Evolutionary conservation across 768 basidiomycete genomes (phyloP), one percentile per base, ranked within the genome.

Genomic region (Hemileccinum impolitum): DNA sequence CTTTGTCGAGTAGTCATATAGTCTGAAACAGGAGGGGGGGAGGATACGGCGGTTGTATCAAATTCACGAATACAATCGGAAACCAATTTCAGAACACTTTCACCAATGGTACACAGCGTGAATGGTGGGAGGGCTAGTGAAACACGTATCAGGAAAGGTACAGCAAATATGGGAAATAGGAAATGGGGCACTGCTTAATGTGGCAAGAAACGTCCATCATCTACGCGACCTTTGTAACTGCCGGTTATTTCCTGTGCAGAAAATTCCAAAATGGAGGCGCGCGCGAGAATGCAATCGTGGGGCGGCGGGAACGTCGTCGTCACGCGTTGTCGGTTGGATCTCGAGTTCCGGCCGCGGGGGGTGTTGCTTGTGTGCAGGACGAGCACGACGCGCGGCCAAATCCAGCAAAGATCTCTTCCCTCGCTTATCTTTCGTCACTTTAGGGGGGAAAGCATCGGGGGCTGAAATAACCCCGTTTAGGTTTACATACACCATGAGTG

Each of bases 191-290:
- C 47, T 14, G 52, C 48, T 13, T 25, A 26, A 19, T 32, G 15
- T 37, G 25, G 35, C 30, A 39, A 38, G 14, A 26, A 25, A 13
- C n/a, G 7, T 14, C 4, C 2, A 14, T 63, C 35, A 61, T 31
- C 54, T 47, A 21, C 47, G 44, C 32, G 28, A 39, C 30, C 31
- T 53, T 48, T 55, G 55, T 43, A 52, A 47, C 11, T 45, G 43
- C 21, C 49, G 51, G 23, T 50, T 64, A 39, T 62, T 72, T 52
- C 63, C 59, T 37, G 68, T 70, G 48, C 72, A 71, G 46, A 72
- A 70, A 47, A 71, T 72, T 40, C 71, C 70, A 39, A 71, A 71
- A 39, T 62, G 56, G 39, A 58, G 59, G 30, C 59, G 59, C 11
- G 44, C 40, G 37, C 53, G 61, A 28, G 57, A 26, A 6, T 55